These are phyloP conservation scores for Scedosporium aurantiacum DNA, from an alignment of 2,329 filamentous ascomycete species.

Conservation along the genomic window DNA sequence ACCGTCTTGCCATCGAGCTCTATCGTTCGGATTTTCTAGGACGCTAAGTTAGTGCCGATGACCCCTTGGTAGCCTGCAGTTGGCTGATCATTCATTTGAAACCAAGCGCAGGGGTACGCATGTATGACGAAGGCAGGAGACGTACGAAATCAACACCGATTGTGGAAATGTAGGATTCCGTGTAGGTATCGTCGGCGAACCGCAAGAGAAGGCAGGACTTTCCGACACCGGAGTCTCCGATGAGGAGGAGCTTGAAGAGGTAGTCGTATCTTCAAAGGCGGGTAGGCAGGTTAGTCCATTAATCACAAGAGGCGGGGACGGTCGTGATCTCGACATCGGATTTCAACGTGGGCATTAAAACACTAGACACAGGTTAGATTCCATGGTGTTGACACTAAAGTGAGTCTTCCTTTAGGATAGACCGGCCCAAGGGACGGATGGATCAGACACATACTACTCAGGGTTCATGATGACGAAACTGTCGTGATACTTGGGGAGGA, in stretches of 20 bases:
- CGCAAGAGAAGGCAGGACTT: conserved; percentile 97
- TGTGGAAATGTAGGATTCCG: conserved; percentile 98
- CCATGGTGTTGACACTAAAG: neutral
- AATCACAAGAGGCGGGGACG: neutral
- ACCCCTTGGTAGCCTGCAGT: neutral
- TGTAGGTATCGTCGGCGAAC: conserved; percentile 98
- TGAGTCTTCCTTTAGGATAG: conserved; percentile 9
- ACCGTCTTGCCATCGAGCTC: conserved; percentile 99
- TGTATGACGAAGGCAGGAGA: conserved; percentile 16
- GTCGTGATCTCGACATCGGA: neutral
- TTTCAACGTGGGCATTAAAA: neutral
- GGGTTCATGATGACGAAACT: conserved; percentile 64
- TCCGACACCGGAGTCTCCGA: conserved; percentile 99
- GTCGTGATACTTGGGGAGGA: neutral
- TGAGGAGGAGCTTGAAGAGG: conserved; percentile 99
- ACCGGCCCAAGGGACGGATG: conserved; percentile 10
- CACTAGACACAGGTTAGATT: neutral
- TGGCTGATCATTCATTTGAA: neutral
- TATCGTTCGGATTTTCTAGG: conserved; percentile 97
- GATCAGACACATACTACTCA: conserved; percentile 62
- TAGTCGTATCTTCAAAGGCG: conserved; percentile 80
- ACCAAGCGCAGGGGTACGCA: neutral
- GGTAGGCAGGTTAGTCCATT: neutral
- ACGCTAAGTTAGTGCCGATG: neutral
- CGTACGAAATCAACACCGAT: conserved; percentile 98